Conservation (phyloP, 1,139 yeast genomes). For the Diutina neorugosa region DNA sequence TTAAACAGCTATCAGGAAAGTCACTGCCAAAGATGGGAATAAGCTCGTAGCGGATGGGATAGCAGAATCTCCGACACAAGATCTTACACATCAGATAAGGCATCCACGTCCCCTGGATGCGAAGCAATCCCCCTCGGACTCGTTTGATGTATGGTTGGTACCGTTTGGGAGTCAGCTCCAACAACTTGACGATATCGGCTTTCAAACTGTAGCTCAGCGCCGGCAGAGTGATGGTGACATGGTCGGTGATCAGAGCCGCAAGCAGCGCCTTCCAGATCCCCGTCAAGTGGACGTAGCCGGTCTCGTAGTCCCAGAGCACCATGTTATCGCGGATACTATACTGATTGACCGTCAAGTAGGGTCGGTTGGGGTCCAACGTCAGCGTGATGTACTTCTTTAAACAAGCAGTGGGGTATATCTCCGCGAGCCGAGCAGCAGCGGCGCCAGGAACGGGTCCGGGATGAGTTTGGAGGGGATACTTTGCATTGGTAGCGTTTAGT, state of each 20-base stretch:
- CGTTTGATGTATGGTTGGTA: slow-evolving; percentile 56
- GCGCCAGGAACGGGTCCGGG: background rate
- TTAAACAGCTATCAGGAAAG: slow-evolving; percentile 61
- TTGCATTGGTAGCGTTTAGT: background rate
- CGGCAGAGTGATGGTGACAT: background rate
- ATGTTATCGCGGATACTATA: slow-evolving; percentile 52
- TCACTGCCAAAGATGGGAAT: slow-evolving; percentile 70
- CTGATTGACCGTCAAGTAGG: slow-evolving; percentile 63
- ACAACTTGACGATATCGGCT: slow-evolving; percentile 64
- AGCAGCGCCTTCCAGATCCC: slow-evolving; percentile 82
- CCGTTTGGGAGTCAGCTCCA: slow-evolving; percentile 61
- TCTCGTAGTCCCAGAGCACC: slow-evolving; percentile 81
- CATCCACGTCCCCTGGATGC: slow-evolving; percentile 93
- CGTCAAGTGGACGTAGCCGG: slow-evolving; percentile 83
- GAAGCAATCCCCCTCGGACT: slow-evolving; percentile 83
- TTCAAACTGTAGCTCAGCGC: slow-evolving; percentile 20
- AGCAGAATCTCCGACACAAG: slow-evolving; percentile 68
- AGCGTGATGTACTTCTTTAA: slow-evolving; percentile 64
- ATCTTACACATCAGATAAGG: slow-evolving; percentile 59
- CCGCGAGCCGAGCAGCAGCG: background rate
- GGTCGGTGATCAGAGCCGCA: background rate
- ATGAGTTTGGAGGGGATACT: background rate
- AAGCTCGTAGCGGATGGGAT: slow-evolving; percentile 60
- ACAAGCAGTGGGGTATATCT: slow-evolving; percentile 26
- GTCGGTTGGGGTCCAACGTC: slow-evolving; percentile 45